These are phyloP conservation scores for Alectoria sarmentosa DNA, from an alignment of 495 filamentous ascomycete species.

Conservation along the genomic window DNA sequence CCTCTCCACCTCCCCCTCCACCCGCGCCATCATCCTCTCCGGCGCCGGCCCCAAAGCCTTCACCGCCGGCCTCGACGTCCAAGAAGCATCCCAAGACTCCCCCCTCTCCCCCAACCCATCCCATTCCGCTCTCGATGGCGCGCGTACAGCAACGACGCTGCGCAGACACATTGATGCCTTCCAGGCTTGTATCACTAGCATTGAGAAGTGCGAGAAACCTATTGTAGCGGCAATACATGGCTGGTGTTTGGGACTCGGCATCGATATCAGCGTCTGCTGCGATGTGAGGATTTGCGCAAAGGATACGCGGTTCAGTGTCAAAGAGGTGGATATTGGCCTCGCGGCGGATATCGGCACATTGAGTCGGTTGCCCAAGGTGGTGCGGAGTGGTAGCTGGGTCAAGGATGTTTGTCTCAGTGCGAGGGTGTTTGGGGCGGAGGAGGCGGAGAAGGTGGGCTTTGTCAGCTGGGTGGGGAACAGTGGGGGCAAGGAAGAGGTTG, in stretches of 20 bases:
- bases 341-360: constrained; percentile 92
- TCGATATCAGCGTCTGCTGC: constrained; percentile 71
- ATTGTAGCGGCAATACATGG: constrained; percentile 83
- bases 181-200: constrained; percentile 64
- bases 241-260: constrained; percentile 68
- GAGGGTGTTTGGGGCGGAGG: constrained; percentile 66
- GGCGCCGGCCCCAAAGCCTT: constrained; percentile 80
- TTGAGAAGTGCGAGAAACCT: constrained; percentile 90
- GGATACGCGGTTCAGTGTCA: constrained; percentile 66
- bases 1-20: constrained; percentile 63
- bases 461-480: constrained; percentile 61
- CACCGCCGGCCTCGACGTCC: constrained; percentile 68
- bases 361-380: constrained; percentile 74
- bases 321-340: constrained; percentile 92
- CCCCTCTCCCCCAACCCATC: constrained; percentile 24
- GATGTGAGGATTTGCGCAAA: constrained; percentile 71
- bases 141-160: constrained; percentile 57
- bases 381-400: constrained; percentile 71
- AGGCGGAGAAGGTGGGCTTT: constrained; percentile 77
- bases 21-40: constrained; percentile 75
- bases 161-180: constrained; percentile 66
- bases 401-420: constrained; percentile 84
- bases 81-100: constrained; percentile 38
- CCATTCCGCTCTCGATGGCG: constrained; percentile 42
- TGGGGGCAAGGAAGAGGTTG: constrained; percentile 52